These are phyloP conservation scores for Emericellopsis terricola DNA, from an alignment of 495 filamentous ascomycete species.

Conservation along the genomic window DNA sequence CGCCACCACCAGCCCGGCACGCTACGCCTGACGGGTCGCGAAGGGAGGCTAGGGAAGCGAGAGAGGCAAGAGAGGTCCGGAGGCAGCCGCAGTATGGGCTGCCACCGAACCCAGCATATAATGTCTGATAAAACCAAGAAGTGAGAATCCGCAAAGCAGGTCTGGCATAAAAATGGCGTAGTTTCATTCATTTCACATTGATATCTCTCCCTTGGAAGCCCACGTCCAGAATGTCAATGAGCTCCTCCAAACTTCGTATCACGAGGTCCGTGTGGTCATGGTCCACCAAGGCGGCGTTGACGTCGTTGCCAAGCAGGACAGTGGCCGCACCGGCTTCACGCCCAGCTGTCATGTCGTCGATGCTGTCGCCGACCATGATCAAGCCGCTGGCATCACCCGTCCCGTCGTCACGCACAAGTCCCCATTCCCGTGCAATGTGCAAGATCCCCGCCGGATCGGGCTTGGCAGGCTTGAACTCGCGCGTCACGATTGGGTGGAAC, in stretches of 20 bases:
- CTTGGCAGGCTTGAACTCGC: conserved; percentile 72
- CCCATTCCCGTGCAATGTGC: conserved; percentile 67
- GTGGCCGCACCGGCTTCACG: conserved; percentile 73
- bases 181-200: too few species aligned
- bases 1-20: conserved; percentile 27
- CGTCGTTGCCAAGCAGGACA: conserved; percentile 68
- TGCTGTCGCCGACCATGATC: conserved; percentile 65
- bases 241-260: conserved; percentile 47
- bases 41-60: conserved; percentile 12
- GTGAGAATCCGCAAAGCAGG: too few species aligned
- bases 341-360: conserved; percentile 89
- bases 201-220: conserved; percentile 35
- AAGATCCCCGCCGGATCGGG: conserved; percentile 76
- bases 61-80: conserved; percentile 6
- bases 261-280: conserved; percentile 66
- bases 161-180: too few species aligned
- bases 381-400: conserved; percentile 29
- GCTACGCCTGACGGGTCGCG: conserved; percentile 20
- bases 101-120: conserved; percentile 14
- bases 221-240: conserved; percentile 49
- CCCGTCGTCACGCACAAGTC: conserved; percentile 28
- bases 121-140: neutral
- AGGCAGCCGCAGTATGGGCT: conserved; percentile 23
- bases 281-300: conserved; percentile 50
- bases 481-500: conserved; percentile 72